phyloP scores from a whole-genome alignment of 2,329 filamentous ascomycete species.

The Ilyonectria destructans region DNA sequence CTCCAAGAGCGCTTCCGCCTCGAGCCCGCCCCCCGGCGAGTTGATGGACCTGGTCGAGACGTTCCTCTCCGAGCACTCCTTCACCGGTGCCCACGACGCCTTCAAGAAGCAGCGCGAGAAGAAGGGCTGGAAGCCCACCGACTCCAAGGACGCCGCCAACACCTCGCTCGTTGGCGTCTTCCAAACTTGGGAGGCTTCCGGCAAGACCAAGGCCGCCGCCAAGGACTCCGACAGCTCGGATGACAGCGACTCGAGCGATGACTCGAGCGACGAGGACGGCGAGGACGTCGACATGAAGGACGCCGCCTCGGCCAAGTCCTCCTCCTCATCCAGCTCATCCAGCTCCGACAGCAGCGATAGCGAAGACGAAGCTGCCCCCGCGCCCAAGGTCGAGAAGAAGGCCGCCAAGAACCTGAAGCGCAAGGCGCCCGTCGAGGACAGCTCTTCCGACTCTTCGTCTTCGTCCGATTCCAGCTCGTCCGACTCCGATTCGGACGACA shows the following conservation, averaged over 20 bases:
- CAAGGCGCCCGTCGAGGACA: constrained; percentile 56
- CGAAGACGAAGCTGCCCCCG: constrained; percentile 46
- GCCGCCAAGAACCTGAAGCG: constrained; percentile 57
- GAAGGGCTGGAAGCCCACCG: constrained; percentile 62
- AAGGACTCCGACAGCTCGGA: constrained; percentile 33
- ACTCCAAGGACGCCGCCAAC: constrained; percentile 38
- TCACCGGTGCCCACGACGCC: constrained; percentile 72
- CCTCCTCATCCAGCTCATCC: constrained; percentile 45
- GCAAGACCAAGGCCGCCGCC: constrained; percentile 43
- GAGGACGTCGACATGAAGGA: constrained; percentile 66
- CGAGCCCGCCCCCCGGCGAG: constrained; percentile 67
- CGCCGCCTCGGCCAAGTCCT: constrained; percentile 50
- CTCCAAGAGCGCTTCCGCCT: constrained; percentile 38
- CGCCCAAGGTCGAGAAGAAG: constrained; percentile 34
- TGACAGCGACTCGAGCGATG: constrained; percentile 50
- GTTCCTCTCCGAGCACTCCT: constrained; percentile 79
- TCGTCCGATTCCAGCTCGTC: constrained; percentile 56
- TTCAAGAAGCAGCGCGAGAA: constrained; percentile 76
- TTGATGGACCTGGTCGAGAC: constrained; percentile 77
- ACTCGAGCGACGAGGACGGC: constrained; percentile 51
- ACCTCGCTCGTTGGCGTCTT: constrained; percentile 67
- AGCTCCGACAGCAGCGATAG: constrained; percentile 48
- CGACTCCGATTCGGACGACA: constrained; percentile 63
- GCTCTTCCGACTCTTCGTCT: constrained; percentile 51
- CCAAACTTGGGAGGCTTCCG: constrained; percentile 64